These are phyloP conservation scores for Ceratobasidium sp. DNA, from an alignment of 1,284 basidiomycete genomes.

Conservation along the genomic window DNA sequence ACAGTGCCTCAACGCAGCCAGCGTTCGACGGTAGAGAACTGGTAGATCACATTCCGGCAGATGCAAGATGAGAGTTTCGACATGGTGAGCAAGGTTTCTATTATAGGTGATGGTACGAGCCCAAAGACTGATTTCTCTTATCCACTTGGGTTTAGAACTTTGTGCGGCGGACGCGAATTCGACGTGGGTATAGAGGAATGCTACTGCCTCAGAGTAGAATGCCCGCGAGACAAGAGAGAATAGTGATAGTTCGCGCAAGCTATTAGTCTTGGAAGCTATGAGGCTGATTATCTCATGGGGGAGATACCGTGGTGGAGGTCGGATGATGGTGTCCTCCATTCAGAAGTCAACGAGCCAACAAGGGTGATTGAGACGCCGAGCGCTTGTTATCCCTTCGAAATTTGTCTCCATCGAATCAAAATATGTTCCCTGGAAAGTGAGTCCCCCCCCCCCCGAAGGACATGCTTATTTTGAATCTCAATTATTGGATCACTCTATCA, in stretches of 20 bases:
- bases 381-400: background rate
- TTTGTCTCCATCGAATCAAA: no score
- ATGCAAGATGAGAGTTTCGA: slow-evolving; percentile 24
- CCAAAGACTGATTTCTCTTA: slow-evolving; percentile 10
- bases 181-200: slow-evolving; percentile 10
- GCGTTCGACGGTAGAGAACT: slow-evolving; percentile 9
- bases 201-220: slow-evolving; percentile 1
- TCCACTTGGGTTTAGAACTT: background rate
- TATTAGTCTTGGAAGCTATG: background rate
- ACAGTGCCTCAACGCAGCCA: slow-evolving; percentile 9
- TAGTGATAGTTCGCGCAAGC: background rate
- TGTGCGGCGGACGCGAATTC: background rate
- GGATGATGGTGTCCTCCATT: slow-evolving; percentile 17
- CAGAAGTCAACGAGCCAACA: no score
- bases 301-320: background rate
- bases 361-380: background rate
- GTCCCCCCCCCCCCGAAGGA: no score
- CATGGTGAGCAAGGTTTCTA: background rate
- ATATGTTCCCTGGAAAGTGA: no score
- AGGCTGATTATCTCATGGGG: slow-evolving; percentile 17
- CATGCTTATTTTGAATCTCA: no score
- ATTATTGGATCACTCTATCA: no score
- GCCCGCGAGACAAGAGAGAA: slow-evolving; percentile 15
- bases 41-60: slow-evolving; percentile 29
- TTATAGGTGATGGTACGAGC: slow-evolving; percentile 10